These are phyloP conservation scores for Zymoseptoria crescenta DNA, from an alignment of 2,329 filamentous ascomycete genomes.

Conservation along the genomic window DNA sequence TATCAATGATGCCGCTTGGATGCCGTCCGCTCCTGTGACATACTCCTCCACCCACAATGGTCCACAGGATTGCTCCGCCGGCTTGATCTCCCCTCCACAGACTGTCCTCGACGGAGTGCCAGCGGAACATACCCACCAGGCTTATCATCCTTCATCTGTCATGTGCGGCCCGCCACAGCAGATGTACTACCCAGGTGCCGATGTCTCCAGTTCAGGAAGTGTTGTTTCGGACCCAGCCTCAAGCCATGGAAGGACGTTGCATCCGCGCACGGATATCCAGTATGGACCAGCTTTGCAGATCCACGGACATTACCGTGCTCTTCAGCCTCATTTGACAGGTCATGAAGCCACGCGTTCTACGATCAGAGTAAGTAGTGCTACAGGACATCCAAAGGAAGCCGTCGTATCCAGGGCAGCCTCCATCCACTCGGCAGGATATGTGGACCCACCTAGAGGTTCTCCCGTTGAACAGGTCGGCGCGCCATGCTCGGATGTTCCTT, in stretches of 20 bases:
- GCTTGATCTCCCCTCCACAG: constrained; percentile 6
- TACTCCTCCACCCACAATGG: constrained; percentile 6
- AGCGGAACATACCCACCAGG: constrained; percentile 1
- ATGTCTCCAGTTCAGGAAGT: not conserved
- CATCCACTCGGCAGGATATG: not conserved
- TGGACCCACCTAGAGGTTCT: not conserved
- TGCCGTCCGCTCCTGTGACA: constrained; percentile 9
- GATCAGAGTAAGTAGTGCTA: constrained; percentile 14
- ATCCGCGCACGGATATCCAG: constrained; percentile 18
- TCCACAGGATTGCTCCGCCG: constrained; percentile 2
- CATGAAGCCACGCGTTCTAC: constrained; percentile 5
- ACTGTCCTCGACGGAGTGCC: constrained; percentile 2
- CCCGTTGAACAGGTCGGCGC: constrained; percentile 7
- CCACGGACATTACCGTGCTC: constrained; percentile 7
- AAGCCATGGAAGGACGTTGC: constrained; percentile 16
- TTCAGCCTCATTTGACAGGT: constrained; percentile 5
- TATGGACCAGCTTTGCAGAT: constrained; percentile 6
- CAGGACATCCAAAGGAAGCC: constrained; percentile 3
- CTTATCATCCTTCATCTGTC: constrained; percentile 1
- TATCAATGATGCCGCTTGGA: constrained; percentile 20
- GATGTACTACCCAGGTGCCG: constrained; percentile 1
- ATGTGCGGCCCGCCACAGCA: not conserved
- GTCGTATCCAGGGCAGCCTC: not conserved
- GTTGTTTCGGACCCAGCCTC: not conserved
- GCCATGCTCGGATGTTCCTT: not conserved